Percentiles rank a stretch among this genome's conserved stretches.
phyloP scores from a whole-genome alignment of 2,329 filamentous ascomycete genomes.

The Cladobotryum protrusum region DNA sequence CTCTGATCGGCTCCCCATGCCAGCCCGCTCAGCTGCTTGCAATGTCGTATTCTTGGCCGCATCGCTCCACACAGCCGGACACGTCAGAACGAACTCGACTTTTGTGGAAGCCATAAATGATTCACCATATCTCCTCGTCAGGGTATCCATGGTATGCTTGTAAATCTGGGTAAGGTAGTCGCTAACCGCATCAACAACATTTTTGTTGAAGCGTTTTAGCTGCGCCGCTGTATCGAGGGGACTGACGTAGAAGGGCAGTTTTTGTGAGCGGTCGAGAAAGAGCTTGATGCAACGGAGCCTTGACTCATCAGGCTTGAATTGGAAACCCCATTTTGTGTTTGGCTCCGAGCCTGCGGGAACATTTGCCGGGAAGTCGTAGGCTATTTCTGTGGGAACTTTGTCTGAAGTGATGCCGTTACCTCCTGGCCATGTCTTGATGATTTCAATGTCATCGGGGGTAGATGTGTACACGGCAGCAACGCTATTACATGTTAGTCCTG shows the following conservation, averaged over 20 bases:
- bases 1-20: slow-evolving; percentile 64
- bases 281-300: slow-evolving; percentile 78
- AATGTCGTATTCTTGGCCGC: slow-evolving; percentile 78
- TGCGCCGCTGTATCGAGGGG: slow-evolving; percentile 71
- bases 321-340: slow-evolving; percentile 70
- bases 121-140: slow-evolving; percentile 68
- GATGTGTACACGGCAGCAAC: slow-evolving; percentile 69
- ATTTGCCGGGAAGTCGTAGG: slow-evolving; percentile 42
- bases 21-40: slow-evolving; percentile 69
- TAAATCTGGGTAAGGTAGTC: slow-evolving; percentile 75
- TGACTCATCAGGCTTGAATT: slow-evolving; percentile 71
- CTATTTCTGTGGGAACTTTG: slow-evolving; percentile 78
- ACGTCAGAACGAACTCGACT: slow-evolving; percentile 74
- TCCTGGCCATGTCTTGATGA: slow-evolving; percentile 80
- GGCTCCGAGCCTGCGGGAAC: slow-evolving; percentile 34
- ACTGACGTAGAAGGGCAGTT: slow-evolving; percentile 74
- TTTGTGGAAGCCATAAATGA: slow-evolving; percentile 71
- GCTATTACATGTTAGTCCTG: slow-evolving; percentile 15
- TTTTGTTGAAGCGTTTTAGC: slow-evolving; percentile 68
- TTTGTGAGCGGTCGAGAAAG: slow-evolving; percentile 74
- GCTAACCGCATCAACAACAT: slow-evolving; percentile 70
- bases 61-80: slow-evolving; percentile 79
- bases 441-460: slow-evolving; percentile 72
- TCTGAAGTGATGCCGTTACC: slow-evolving; percentile 83
- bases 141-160: slow-evolving; percentile 70